A percentile compares a stretch with the other conserved stretches of the same genome.
phyloP scores from a whole-genome alignment of 331 rosid species.

The Spiraea crenata region DNA sequence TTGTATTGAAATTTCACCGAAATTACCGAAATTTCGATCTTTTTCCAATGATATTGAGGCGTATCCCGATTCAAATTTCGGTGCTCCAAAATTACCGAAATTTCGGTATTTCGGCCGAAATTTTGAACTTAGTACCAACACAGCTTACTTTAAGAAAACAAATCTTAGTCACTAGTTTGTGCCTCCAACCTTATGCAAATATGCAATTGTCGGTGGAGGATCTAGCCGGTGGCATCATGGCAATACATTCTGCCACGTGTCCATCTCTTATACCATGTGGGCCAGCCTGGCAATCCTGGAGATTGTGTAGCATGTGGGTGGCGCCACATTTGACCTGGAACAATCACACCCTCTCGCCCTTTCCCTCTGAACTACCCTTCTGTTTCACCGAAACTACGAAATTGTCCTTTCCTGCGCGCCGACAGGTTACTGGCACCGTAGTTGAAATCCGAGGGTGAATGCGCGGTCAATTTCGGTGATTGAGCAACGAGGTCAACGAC shows the following conservation, averaged over 20 bases:
- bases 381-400: background rate
- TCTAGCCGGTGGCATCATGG: background rate
- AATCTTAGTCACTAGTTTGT: background rate
- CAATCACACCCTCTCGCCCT: background rate
- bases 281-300: slow-evolving; percentile 21
- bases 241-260: slow-evolving; percentile 17
- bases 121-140: background rate
- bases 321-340: slow-evolving; percentile 3
- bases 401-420: background rate
- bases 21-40: no score
- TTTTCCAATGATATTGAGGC: no score
- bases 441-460: background rate
- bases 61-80: no score
- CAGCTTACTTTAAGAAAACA: background rate
- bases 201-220: slow-evolving; percentile 30
- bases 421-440: slow-evolving; percentile 11
- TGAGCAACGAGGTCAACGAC: background rate
- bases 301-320: slow-evolving; percentile 5
- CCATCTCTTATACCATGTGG: background rate
- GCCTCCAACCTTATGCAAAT: slow-evolving; percentile 5
- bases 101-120: no score
- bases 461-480: background rate
- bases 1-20: no score
- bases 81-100: no score
- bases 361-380: background rate